phyloP scores from a whole-genome alignment of 768 basidiomycete genomes.

The Neoboletus brunneissimus region DNA sequence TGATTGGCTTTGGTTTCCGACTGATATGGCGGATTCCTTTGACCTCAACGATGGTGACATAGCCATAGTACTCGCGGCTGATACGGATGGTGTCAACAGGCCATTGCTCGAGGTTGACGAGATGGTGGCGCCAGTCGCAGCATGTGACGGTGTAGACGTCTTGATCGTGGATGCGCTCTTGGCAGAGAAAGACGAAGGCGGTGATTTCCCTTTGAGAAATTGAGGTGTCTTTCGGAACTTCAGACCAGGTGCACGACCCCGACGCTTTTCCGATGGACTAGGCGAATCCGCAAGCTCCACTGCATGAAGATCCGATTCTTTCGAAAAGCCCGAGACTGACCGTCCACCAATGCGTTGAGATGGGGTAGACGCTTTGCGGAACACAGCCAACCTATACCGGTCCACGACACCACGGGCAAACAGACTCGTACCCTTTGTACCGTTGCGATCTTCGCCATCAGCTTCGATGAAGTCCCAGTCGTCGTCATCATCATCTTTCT shows the following conservation, averaged over 20 bases:
- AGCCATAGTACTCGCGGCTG: conserved; percentile 42
- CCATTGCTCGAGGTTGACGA: conserved; percentile 46
- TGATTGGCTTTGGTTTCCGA: conserved; percentile 67
- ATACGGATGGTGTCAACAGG: conserved; percentile 63
- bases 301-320: conserved; percentile 44
- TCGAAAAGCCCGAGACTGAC: conserved; percentile 58
- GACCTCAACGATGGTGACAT: conserved; percentile 73
- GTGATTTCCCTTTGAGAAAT: conserved; percentile 73
- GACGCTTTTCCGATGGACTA: conserved; percentile 49
- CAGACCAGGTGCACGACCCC: conserved; percentile 66
- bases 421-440: conserved; percentile 72
- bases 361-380: conserved; percentile 77
- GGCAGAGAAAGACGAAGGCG: conserved; percentile 39
- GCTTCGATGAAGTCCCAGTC: conserved; percentile 92
- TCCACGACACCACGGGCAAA: conserved; percentile 93
- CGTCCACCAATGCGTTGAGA: conserved; percentile 44
- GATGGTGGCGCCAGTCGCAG: conserved; percentile 34
- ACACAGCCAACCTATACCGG: conserved; percentile 79
- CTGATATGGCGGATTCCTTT: conserved; percentile 74
- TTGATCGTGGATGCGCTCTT: conserved; percentile 33
- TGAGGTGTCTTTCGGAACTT: conserved; percentile 73
- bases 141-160: conserved; percentile 42
- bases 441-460: conserved; percentile 82
- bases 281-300: conserved; percentile 44
- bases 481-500: conserved; percentile 65